phyloP scores from a whole-genome alignment of 2,329 filamentous ascomycete genomes.

The Ramularia endophylla region DNA sequence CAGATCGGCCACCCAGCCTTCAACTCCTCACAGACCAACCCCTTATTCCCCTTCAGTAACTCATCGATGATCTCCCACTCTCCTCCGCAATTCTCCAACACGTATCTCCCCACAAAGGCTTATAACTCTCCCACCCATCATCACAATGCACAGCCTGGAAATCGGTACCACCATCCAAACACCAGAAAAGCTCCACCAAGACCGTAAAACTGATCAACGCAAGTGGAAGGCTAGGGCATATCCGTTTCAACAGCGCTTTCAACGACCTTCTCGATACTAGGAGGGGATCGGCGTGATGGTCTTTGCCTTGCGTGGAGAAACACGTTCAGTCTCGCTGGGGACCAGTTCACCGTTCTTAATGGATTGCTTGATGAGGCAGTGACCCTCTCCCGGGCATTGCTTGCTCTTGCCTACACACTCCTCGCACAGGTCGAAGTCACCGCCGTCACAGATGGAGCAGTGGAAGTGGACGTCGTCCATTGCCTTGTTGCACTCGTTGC shows the following conservation, averaged over 20 bases:
- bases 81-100: conserved; percentile 14
- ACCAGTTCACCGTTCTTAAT: conserved; percentile 72
- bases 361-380: conserved; percentile 92
- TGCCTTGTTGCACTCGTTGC: conserved; percentile 77
- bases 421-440: conserved; percentile 90
- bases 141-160: conserved; percentile 2
- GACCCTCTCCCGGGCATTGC: conserved; percentile 69
- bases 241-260: conserved; percentile 28
- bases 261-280: conserved; percentile 3
- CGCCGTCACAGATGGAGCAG: conserved; percentile 86
- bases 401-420: conserved; percentile 69
- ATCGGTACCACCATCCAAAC: conserved; percentile 2
- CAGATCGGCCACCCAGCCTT: conserved; percentile 9
- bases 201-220: conserved; percentile 10
- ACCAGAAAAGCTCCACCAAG: conserved; percentile 10
- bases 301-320: conserved; percentile 41
- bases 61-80: conserved; percentile 8
- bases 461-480: conserved; percentile 86
- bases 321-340: conserved; percentile 77
- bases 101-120: conserved; percentile 10
- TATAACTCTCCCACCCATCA: conserved; percentile 11
- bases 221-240: conserved; percentile 33
- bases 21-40: conserved; percentile 10
- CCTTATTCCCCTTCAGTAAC: conserved; percentile 8
- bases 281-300: conserved; percentile 8